Base-by-base conservation (phyloP, 768 basidiomycete genomes). In the Panellus pusillus region DNA sequence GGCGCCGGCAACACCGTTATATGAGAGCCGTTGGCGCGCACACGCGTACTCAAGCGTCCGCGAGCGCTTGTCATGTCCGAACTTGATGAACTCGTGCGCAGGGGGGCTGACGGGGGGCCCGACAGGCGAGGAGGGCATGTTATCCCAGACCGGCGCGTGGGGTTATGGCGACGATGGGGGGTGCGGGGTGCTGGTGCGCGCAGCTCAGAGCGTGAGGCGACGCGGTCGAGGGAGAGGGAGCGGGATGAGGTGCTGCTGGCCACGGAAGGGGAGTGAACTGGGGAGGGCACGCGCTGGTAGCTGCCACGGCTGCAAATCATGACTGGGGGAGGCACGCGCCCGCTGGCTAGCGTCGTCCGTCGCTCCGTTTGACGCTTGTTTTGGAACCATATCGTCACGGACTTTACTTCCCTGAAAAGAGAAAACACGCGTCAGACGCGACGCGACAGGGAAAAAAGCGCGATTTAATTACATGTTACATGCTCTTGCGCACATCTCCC, bases 371-470 rank as follows among this genome's bases (percentile, higher is more conserved):
- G 86, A 14, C 88, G 83, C 69, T 83, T 88, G 67, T 91, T 91
- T 70, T 91, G 88, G 66, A 89, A 89, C 88, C 88, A 91, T 37
- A 89, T 84, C n/a, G 86, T 86, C 48, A 86, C 83, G 1, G 83
- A 84, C 61, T 83, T 84, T 27, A 79, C 74, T 65, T 85, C 83
- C 84, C 84, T 86, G 55, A 15, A 27, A n/a, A 40, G 27, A 35
- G 18, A 61, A 59, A 50, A 55, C 40, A 53, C 45, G 51, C 37
- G 61, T 66, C 42, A 66, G 60, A 55, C 47, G 48, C 46, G 49
- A 52, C 46, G 41, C 40, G 45, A 32, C 44, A 37, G 12, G 15
- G 24, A 42, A 40, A 40, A 58, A 44, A 44, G 51, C 58, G 50
- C 39, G 47, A 35, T 11, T 11, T 35, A 51, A 13, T 65, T 69